Conservation (phyloP, 2,329 filamentous ascomycete genomes). For the Alternaria arborescens region DNA sequence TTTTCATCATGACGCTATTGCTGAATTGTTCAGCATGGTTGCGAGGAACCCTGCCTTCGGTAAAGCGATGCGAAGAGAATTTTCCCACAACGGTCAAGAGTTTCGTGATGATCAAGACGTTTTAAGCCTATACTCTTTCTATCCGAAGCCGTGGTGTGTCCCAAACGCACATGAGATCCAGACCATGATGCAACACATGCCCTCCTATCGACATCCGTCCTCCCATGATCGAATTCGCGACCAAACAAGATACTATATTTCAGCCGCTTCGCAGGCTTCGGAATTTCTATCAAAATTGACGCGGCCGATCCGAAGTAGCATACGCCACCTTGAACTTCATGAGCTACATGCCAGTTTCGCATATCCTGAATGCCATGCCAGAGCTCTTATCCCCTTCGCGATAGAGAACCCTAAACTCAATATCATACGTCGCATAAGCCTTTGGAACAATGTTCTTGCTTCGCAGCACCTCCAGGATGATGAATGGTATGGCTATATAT, state of each 20-base stretch:
- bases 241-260: neutral
- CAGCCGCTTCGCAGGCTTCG: neutral
- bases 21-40: neutral
- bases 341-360: neutral
- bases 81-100: accelerated
- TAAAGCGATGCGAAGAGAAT: neutral
- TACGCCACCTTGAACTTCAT: neutral
- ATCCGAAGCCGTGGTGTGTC: neutral
- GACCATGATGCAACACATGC: neutral
- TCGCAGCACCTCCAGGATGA: neutral
- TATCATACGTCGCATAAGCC: neutral
- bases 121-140: neutral
- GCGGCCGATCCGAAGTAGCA: neutral
- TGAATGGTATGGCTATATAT: neutral
- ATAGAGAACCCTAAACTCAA: neutral
- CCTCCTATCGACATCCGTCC: neutral
- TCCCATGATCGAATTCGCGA: neutral
- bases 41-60: neutral
- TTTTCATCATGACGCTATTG: neutral
- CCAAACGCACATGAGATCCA: neutral
- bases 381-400: neutral
- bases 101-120: neutral
- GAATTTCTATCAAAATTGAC: neutral
- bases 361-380: neutral
- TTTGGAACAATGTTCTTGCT: neutral